A percentile compares a stretch with the other conserved stretches of the same genome.
Evolutionary conservation across 2,329 filamentous ascomycete species (phyloP).

Genomic region (Akanthomyces dipterigenus): DNA sequence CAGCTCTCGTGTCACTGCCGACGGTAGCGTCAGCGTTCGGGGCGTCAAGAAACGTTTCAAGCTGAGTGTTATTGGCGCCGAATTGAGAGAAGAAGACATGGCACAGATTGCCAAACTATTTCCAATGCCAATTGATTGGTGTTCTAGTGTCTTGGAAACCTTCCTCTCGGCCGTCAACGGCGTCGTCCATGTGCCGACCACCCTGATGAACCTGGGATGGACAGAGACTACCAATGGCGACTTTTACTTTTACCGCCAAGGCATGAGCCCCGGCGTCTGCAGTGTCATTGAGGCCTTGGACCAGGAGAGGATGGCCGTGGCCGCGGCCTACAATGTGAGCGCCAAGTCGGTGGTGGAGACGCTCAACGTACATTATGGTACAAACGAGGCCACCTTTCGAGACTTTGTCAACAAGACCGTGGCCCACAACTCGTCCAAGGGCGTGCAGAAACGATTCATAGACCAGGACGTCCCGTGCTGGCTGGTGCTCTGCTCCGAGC

Average conservation of each 20-base stretch:
- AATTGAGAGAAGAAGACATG: not conserved
- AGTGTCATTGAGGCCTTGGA: slow-evolving; percentile 12
- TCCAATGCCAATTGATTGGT: slow-evolving; percentile 11
- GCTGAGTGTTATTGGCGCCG: not conserved
- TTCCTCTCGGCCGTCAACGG: slow-evolving; percentile 13
- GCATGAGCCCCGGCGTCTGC: slow-evolving; percentile 14
- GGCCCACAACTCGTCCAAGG: slow-evolving; percentile 14
- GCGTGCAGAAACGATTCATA: slow-evolving; percentile 7
- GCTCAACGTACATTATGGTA: slow-evolving; percentile 5
- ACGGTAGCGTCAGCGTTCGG: slow-evolving; percentile 10
- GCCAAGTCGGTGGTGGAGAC: not conserved
- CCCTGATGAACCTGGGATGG: slow-evolving; percentile 15
- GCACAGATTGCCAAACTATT: not conserved
- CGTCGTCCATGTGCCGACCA: slow-evolving; percentile 14
- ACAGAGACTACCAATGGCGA: slow-evolving; percentile 14
- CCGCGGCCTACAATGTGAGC: not conserved
- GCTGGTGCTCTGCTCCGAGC: slow-evolving; percentile 10
- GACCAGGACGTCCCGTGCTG: slow-evolving; percentile 9
- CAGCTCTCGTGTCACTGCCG: slow-evolving; percentile 13
- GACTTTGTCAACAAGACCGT: slow-evolving; percentile 11
- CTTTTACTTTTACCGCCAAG: slow-evolving; percentile 16
- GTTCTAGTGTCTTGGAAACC: slow-evolving; percentile 9
- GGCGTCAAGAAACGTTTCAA: slow-evolving; percentile 12
- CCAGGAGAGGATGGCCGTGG: slow-evolving; percentile 8
- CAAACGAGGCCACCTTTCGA: not conserved